Conservation (phyloP, 768 basidiomycete genomes). For the Mycena rebaudengoi region DNA sequence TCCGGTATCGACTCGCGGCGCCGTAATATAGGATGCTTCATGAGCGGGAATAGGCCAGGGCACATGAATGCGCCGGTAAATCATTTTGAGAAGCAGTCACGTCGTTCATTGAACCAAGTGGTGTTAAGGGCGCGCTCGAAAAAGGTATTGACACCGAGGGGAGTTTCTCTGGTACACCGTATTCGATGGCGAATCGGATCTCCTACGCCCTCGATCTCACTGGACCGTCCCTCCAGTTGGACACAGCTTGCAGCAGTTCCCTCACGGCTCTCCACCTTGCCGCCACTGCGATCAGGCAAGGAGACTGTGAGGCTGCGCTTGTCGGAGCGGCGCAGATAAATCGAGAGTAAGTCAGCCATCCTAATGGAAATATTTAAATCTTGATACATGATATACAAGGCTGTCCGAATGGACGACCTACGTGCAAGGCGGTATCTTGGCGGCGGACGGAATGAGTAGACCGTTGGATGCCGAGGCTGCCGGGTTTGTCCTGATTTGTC, state of each 20-base stretch:
- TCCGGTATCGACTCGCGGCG: conserved; percentile 13
- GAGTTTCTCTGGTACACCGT: conserved; percentile 21
- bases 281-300: conserved; percentile 41
- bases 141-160: conserved; percentile 3
- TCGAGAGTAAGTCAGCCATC: conserved; percentile 13
- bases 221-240: conserved; percentile 47
- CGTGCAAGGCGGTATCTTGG: conserved; percentile 23
- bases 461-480: conserved; percentile 16
- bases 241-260: conserved; percentile 49
- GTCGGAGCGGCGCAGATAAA: conserved; percentile 43
- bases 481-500: conserved; percentile 7
- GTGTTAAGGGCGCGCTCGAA: background rate
- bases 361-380: conserved; percentile 17
- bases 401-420: conserved; percentile 34
- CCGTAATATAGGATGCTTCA: conserved; percentile 16
- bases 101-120: background rate
- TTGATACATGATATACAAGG: conserved; percentile 18
- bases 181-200: conserved; percentile 40
- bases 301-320: conserved; percentile 48
- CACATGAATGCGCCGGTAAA: background rate
- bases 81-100: background rate
- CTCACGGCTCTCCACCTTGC: conserved; percentile 50
- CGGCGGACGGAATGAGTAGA: conserved; percentile 5
- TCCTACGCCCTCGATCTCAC: conserved; percentile 38
- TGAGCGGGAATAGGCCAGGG: conserved; percentile 12